A percentile compares a stretch with the other conserved stretches of the same genome.
phyloP scores from a whole-genome alignment of 495 filamentous ascomycete genomes.

The Xeromyces bisporus region DNA sequence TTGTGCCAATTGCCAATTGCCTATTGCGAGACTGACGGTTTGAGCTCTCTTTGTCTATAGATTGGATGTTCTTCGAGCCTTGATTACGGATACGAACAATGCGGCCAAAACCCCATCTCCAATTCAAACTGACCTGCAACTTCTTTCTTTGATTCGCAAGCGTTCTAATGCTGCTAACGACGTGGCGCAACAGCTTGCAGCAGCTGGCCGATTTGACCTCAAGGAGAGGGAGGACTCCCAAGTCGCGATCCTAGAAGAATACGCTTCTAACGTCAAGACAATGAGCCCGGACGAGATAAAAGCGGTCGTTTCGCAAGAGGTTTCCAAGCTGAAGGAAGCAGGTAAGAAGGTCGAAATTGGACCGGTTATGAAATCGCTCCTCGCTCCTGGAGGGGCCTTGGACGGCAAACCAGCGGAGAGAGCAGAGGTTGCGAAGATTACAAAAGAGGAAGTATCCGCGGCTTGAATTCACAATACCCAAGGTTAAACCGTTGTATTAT shows the following conservation, averaged over 20 bases:
- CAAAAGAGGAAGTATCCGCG: slow-evolving; percentile 22
- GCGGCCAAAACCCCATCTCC: slow-evolving; percentile 41
- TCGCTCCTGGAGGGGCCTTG: slow-evolving; percentile 29
- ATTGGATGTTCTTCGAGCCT: slow-evolving; percentile 39
- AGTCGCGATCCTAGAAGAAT: slow-evolving; percentile 37
- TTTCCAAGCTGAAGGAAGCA: slow-evolving; percentile 25
- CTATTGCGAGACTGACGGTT: background rate
- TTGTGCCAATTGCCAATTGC: too few species aligned
- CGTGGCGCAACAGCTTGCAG: slow-evolving; percentile 35
- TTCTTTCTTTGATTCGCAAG: slow-evolving; percentile 42
- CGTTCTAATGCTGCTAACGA: slow-evolving; percentile 29
- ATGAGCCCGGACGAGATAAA: slow-evolving; percentile 33
- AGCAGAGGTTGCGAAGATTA: slow-evolving; percentile 28
- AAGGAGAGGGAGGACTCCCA: slow-evolving; percentile 41
- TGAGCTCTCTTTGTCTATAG: slow-evolving; percentile 12
- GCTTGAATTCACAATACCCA: slow-evolving; percentile 1
- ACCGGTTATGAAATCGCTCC: slow-evolving; percentile 29
- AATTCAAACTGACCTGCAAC: slow-evolving; percentile 38
- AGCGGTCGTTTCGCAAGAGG: slow-evolving; percentile 23
- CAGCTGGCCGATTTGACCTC: slow-evolving; percentile 35
- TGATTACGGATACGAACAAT: slow-evolving; percentile 48
- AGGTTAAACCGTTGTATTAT: slow-evolving; percentile 3
- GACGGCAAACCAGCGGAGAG: slow-evolving; percentile 37
- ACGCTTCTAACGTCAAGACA: slow-evolving; percentile 34
- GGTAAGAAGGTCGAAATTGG: slow-evolving; percentile 28